Evolutionary conservation across 306 rosid genomes (phyloP).

Genomic region (Luffa aegyptiaca): DNA sequence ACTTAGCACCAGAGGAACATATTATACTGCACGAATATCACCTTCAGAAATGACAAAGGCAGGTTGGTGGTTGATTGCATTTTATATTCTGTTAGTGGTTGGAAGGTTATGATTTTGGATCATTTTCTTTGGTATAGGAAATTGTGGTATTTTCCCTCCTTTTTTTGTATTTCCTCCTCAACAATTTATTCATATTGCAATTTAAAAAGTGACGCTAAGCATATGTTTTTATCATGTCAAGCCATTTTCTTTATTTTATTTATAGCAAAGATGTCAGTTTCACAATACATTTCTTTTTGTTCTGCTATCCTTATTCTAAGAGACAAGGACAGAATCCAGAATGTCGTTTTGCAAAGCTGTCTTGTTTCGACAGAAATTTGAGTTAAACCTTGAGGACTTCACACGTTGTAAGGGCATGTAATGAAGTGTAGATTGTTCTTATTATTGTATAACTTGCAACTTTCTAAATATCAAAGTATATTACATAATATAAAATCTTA

Average conservation of each 20-base stretch:
- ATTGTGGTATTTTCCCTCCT: background rate
- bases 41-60: constrained; percentile 84
- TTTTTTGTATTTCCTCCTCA: background rate
- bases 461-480: background rate
- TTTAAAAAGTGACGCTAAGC: background rate
- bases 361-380: background rate
- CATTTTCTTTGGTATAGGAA: background rate
- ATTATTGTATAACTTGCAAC: background rate
- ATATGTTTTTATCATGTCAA: background rate
- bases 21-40: constrained; percentile 80
- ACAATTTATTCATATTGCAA: background rate
- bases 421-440: background rate
- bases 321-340: background rate
- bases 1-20: constrained; percentile 93
- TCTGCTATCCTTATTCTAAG: background rate
- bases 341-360: background rate
- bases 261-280: background rate
- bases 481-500: background rate
- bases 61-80: constrained; percentile 32
- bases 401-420: background rate
- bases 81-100: background rate
- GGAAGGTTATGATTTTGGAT: background rate
- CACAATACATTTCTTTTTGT: background rate
- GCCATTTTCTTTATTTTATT: background rate
- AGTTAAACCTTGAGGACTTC: background rate